Percentiles rank a stretch among this genome's conserved stretches.
Evolutionary conservation across 2,329 filamentous ascomycete species (phyloP).

Genomic region (Monosporascus sp.): DNA sequence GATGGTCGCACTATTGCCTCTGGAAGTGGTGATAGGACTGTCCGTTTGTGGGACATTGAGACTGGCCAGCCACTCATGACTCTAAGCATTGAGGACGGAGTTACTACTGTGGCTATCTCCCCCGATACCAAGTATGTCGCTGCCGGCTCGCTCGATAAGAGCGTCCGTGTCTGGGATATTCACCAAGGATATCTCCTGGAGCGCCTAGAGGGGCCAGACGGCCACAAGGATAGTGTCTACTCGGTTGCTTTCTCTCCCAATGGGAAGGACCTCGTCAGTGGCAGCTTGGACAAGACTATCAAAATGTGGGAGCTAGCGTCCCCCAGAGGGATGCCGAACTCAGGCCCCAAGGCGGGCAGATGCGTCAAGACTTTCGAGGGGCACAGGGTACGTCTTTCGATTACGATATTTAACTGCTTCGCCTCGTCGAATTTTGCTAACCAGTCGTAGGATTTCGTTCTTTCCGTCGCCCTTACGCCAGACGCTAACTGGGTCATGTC

Average conservation of each 20-base stretch:
- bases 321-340: slow-evolving; percentile 60
- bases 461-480: slow-evolving; percentile 90
- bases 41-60: slow-evolving; percentile 94
- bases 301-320: slow-evolving; percentile 96
- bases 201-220: slow-evolving; percentile 85
- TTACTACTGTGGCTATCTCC: slow-evolving; percentile 95
- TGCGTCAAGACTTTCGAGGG: slow-evolving; percentile 97
- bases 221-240: slow-evolving; percentile 96
- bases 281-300: slow-evolving; percentile 95
- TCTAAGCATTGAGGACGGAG: slow-evolving; percentile 90
- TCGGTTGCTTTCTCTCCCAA: slow-evolving; percentile 93
- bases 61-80: slow-evolving; percentile 75
- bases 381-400: slow-evolving; percentile 66
- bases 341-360: slow-evolving; percentile 75
- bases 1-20: slow-evolving; percentile 94
- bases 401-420: background rate
- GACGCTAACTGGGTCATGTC: slow-evolving; percentile 95
- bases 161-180: slow-evolving; percentile 94
- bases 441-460: slow-evolving; percentile 74
- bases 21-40: slow-evolving; percentile 88
- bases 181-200: slow-evolving; percentile 81
- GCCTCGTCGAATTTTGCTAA: slow-evolving; percentile 21
- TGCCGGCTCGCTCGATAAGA: slow-evolving; percentile 94
- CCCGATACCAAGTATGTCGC: slow-evolving; percentile 92
- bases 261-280: slow-evolving; percentile 87